Base-by-base conservation (phyloP, 148 eudicot species). In the Nyssa sinensis region DNA sequence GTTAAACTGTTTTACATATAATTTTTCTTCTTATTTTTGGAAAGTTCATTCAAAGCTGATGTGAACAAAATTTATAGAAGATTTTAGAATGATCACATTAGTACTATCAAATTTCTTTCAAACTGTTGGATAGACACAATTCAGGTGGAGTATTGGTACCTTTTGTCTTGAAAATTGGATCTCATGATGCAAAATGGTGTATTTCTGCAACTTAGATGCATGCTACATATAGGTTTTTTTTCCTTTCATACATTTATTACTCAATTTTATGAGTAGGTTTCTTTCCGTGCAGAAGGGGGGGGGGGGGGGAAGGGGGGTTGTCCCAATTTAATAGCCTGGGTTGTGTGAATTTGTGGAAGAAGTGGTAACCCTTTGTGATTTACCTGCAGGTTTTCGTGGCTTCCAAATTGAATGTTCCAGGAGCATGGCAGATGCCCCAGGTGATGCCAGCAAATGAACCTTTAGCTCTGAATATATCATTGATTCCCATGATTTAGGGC, bases 391-490 rank as follows among this genome's bases (percentile, higher is more conserved):
- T 92, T 32, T 92, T 94, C 81, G 97, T 94, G 79, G 98, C 98
- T 78, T 94, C 98, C n/a, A 94, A 93, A 84, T 76, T 94, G 80
- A 94, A 94, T 76, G 98, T 92, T 69, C 98, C 96, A 17, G 98
- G 97, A 81, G 98, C 98, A 75, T 94, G 98, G 98, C 97, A 94
- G 79, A 94, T 94, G 98, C 97, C 97, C 78, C 97, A 90, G 93
- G 98, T 93, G 75, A 85, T 30, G 49, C 76, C 10, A 17, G 25
- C 12, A 7, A 34, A 3, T 10, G 3, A 29, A 6, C 23, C 47
- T 53, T 24, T 63, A 16, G 9, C 53, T 75, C 65, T 24, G 19
- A 37, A 49, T 16, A n/a, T 13, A 10, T 73, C 17, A 24, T 4
- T 24, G 25, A 10, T 51, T 16, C 11, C 2, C 9, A 12, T 33